Evolutionary conservation across 2,329 filamentous ascomycete genomes (phyloP).

Genomic region (Claviceps africana): DNA sequence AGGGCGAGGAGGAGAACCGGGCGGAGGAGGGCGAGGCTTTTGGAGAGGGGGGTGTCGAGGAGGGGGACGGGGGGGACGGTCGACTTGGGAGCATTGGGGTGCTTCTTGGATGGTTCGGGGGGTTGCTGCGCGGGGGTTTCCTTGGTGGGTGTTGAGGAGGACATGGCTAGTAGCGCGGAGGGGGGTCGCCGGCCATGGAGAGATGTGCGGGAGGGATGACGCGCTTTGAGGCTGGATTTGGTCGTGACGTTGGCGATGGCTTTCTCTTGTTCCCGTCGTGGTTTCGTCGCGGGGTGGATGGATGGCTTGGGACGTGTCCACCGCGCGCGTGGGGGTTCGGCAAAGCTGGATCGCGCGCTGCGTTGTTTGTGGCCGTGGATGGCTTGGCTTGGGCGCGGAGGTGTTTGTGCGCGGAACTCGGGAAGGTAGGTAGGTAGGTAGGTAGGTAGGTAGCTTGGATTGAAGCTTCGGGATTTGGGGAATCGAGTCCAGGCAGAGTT

Average conservation of each 20-base stretch:
- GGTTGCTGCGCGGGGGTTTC: slow-evolving; percentile 14
- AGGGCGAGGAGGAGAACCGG: slow-evolving; percentile 51
- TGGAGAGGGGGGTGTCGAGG: slow-evolving; percentile 23
- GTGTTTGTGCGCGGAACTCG: too few species aligned
- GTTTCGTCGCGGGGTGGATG: too few species aligned
- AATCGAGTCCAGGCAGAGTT: too few species aligned
- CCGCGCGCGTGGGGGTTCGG: too few species aligned
- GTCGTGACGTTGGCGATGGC: background rate
- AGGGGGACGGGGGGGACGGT: slow-evolving; percentile 24
- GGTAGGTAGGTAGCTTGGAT: too few species aligned
- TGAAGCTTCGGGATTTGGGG: too few species aligned
- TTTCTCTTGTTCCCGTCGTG: background rate
- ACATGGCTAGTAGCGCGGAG: slow-evolving; percentile 26
- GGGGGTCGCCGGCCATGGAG: background rate
- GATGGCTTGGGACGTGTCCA: too few species aligned
- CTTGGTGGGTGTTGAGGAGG: slow-evolving; percentile 18
- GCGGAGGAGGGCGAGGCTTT: slow-evolving; percentile 50
- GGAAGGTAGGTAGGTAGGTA: too few species aligned
- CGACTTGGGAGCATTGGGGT: slow-evolving; percentile 9
- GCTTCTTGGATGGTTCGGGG: slow-evolving; percentile 13
- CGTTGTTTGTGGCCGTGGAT: background rate
- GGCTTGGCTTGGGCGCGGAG: background rate
- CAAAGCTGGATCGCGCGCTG: too few species aligned
- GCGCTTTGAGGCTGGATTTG: background rate
- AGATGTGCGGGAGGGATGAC: background rate